Evolutionary conservation across 2,329 filamentous ascomycete genomes (phyloP).

Genomic region (Sclerotiophoma versabilis): DNA sequence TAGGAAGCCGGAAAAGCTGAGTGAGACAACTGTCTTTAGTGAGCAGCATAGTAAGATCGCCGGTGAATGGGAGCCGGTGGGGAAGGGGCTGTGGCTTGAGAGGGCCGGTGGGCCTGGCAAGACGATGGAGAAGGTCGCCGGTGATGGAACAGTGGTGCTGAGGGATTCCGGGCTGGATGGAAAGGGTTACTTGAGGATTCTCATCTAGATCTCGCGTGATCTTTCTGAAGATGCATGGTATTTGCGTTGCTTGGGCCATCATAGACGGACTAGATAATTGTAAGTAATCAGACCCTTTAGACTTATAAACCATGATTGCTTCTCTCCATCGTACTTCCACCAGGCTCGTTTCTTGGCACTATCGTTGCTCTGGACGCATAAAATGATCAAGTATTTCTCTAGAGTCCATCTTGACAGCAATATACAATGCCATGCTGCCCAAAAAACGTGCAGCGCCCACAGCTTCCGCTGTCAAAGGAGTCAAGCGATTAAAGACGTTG

Average conservation of each 20-base stretch:
- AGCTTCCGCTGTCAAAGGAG: too few species aligned
- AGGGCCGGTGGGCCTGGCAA: constrained; percentile 8
- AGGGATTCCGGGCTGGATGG: constrained; percentile 5
- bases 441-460: background rate
- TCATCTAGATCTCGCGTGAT: constrained; percentile 1
- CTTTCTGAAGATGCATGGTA: background rate
- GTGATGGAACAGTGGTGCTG: background rate
- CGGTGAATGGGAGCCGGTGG: background rate
- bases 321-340: background rate
- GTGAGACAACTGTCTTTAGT: background rate
- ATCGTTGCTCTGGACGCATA: too few species aligned
- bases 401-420: background rate
- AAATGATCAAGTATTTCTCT: background rate
- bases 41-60: background rate
- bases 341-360: background rate
- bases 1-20: background rate
- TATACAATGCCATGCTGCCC: background rate
- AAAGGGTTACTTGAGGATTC: constrained; percentile 5
- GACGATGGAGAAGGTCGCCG: background rate
- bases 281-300: background rate
- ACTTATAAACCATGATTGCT: too few species aligned
- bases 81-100: constrained; percentile 8
- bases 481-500: background rate
- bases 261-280: background rate
- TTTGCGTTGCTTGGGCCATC: background rate